A percentile compares a stretch with the other conserved stretches of the same genome.
phyloP scores from a whole-genome alignment of 108 stramenopile species.

The Nitzschia sp. region DNA sequence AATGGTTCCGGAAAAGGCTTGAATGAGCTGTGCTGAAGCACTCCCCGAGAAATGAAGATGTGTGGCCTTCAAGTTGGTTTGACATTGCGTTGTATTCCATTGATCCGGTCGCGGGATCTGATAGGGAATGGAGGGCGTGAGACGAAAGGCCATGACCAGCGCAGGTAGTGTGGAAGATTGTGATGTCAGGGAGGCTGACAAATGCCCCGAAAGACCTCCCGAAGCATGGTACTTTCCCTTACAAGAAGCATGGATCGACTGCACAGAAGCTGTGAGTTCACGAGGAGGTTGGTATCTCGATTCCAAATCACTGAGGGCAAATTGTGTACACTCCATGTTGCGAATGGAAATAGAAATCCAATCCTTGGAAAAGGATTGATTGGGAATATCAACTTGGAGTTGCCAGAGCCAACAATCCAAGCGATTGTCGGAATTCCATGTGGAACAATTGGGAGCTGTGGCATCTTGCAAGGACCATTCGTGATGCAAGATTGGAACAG shows the following conservation, averaged over 20 bases:
- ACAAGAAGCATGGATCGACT: slow-evolving; percentile 40
- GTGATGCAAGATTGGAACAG: no score
- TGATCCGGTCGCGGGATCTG: slow-evolving; percentile 5
- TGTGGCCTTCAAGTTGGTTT: slow-evolving; percentile 23
- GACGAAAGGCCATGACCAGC: not conserved
- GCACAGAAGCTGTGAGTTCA: not conserved
- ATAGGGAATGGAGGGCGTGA: not conserved
- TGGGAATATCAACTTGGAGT: slow-evolving; percentile 47
- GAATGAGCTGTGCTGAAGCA: slow-evolving; percentile 60
- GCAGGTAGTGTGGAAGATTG: not conserved
- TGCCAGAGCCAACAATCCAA: slow-evolving; percentile 71
- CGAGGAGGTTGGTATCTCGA: slow-evolving; percentile 20
- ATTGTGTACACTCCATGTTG: slow-evolving; percentile 54
- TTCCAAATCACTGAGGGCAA: slow-evolving; percentile 23
- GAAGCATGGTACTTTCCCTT: slow-evolving; percentile 56
- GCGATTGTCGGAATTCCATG: slow-evolving; percentile 47
- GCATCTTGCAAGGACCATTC: no score
- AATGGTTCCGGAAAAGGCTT: slow-evolving; percentile 60
- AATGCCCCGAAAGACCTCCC: slow-evolving; percentile 47
- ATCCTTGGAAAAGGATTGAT: slow-evolving; percentile 43
- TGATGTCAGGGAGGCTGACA: slow-evolving; percentile 31
- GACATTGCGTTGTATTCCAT: slow-evolving; percentile 25
- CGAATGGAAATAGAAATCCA: slow-evolving; percentile 46
- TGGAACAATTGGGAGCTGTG: slow-evolving; percentile 8
- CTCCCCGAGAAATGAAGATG: slow-evolving; percentile 62